Evolutionary conservation across 2,329 filamentous ascomycete genomes (phyloP), one percentile per base, ranked within the genome.

Genomic region (Aspergillus flavus): DNA sequence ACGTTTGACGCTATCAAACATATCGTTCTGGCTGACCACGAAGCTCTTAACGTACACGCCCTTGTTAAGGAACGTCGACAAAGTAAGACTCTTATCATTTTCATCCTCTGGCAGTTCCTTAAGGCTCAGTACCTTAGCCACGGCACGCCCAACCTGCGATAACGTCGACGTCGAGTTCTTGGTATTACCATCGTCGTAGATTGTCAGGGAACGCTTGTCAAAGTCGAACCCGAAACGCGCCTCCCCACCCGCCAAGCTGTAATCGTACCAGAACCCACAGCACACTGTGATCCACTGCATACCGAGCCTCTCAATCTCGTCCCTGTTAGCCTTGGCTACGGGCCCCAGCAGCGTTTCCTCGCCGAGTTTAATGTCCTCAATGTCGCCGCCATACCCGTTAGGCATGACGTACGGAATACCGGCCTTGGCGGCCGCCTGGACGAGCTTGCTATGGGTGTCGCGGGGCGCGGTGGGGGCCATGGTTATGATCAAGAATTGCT

Each of bases 1-100:
- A 0, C 84, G 83, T 69, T 88, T 81, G 14, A 89, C 75, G n/a
- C 83, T 84, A 45, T 84, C 83, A 59, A 91, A 81, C 79, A 91
- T 91, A 11, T 91, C 88, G 12, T 82, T 81, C 73, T 92, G 89
- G 63, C 76, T 86, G 64, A 88, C 68, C 12, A 78, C 73, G 76
- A 90, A 91, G 64, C 85, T 88, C 9, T 79, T 81, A 12, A 89
- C 67, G 67, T 82, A 86, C 1, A 89, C 70, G 0, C 69, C 66
- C 57, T 81, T 80, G 73, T 88, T 86, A 3, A 77, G 75, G 68
- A 79, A 87, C 39, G 73, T 66, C 9, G 67, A 79, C 10, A 87
- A 61, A 10, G 79, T 78, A 2, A 73, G 69, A 9, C 76, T 73
- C 7, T 67, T 70, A 41, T 81, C 78, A 1, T 72, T 72, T 45